A percentile compares a stretch with the other conserved stretches of the same genome.
phyloP scores from a whole-genome alignment of 148 eudicot species.

The Simmondsia chinensis region DNA sequence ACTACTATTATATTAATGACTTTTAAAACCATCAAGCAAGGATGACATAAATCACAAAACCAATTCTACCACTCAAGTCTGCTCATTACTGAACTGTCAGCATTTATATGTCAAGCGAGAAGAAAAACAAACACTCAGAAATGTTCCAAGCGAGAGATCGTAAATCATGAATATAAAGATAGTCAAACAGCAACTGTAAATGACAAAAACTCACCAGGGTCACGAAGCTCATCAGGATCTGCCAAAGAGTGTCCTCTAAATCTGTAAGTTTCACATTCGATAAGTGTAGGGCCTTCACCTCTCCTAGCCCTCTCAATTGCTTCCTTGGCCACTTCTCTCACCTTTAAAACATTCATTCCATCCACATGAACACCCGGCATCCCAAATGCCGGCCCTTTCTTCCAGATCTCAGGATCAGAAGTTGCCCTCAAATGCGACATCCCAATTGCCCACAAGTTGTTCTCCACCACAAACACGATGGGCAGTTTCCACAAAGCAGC shows the following conservation, averaged over 20 bases:
- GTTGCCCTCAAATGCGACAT: slow-evolving; percentile 96
- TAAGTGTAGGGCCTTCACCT: slow-evolving; percentile 93
- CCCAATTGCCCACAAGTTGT: slow-evolving; percentile 98
- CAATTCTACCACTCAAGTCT: no score
- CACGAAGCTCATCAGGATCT: slow-evolving; percentile 99
- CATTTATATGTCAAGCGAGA: no score
- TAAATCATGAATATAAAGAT: not conserved
- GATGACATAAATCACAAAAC: no score
- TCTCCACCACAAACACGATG: slow-evolving; percentile 90
- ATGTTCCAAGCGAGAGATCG: no score
- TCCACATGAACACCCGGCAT: slow-evolving; percentile 95
- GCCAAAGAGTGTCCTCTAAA: slow-evolving; percentile 99
- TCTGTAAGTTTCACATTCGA: slow-evolving; percentile 95
- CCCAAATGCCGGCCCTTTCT: slow-evolving; percentile 96
- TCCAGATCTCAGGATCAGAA: slow-evolving; percentile 91
- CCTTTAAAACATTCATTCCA: slow-evolving; percentile 97
- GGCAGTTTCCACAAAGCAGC: slow-evolving; percentile 95
- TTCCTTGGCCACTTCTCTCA: slow-evolving; percentile 88
- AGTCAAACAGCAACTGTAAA: not conserved
- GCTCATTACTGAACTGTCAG: no score
- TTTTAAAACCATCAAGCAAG: no score
- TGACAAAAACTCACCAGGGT: slow-evolving; percentile 50
- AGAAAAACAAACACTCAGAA: no score
- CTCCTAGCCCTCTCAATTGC: slow-evolving; percentile 78
- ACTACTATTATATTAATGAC: no score